Conservation (phyloP, 1,284 basidiomycete genomes). For the Moesziomyces globuligerus region DNA sequence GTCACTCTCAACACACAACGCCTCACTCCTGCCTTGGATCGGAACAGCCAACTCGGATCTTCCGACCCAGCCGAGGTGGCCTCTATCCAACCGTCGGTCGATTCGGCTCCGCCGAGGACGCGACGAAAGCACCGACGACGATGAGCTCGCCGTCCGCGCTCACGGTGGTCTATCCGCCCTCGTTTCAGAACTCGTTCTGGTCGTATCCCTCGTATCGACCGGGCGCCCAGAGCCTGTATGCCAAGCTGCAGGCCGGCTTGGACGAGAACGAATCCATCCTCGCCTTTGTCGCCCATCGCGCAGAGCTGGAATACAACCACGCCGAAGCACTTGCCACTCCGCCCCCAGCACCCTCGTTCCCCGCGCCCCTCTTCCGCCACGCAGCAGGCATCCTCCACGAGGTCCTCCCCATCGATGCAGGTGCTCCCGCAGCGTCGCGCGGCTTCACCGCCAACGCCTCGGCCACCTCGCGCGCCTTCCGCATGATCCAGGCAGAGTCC, state of each 20-base stretch:
- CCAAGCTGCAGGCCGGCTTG: constrained; percentile 59
- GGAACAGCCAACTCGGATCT: not conserved
- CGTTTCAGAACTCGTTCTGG: constrained; percentile 63
- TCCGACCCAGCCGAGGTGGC: too few species aligned
- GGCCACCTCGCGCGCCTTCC: constrained; percentile 45
- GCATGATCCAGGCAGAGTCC: constrained; percentile 50
- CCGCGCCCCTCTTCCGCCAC: constrained; percentile 51
- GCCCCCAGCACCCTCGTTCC: constrained; percentile 21
- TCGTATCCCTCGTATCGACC: constrained; percentile 60
- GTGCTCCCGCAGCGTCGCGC: constrained; percentile 14
- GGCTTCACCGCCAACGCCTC: constrained; percentile 33
- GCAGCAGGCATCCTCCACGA: constrained; percentile 34
- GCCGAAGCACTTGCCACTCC: constrained; percentile 53
- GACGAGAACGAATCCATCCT: constrained; percentile 62
- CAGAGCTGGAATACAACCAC: constrained; percentile 54
- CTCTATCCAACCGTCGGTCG: too few species aligned
- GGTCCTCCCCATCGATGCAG: constrained; percentile 30
- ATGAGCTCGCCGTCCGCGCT: constrained; percentile 60
- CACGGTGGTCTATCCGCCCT: constrained; percentile 56
- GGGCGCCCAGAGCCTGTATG: constrained; percentile 54
- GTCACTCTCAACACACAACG: not conserved
- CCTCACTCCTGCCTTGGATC: not conserved
- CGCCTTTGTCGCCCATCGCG: constrained; percentile 57
- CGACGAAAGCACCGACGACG: constrained; percentile 1
- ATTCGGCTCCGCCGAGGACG: not conserved